Conservation (phyloP, 306 rosid genomes). For the Lotus japonicus region DNA sequence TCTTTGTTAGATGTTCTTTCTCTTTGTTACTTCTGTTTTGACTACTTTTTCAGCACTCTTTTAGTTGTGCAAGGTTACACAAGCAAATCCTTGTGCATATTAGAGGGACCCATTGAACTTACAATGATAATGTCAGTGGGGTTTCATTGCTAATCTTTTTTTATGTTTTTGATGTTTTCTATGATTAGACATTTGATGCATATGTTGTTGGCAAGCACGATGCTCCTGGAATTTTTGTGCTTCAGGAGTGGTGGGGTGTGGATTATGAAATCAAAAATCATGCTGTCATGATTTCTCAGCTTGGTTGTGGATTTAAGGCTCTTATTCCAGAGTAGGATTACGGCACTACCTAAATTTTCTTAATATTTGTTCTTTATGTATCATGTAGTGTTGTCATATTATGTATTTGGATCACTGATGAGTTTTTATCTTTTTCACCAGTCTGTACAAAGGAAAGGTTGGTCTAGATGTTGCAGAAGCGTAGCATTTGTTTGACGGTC, state of each 20-base stretch:
- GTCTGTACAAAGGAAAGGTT: slow-evolving; percentile 83
- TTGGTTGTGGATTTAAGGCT: slow-evolving; percentile 72
- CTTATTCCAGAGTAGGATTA: slow-evolving; percentile 90
- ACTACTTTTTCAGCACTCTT: too few relatives aligned
- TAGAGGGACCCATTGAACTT: too few relatives aligned
- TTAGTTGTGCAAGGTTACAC: too few relatives aligned
- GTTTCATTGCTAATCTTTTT: slow-evolving; percentile 1
- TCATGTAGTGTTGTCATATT: background rate
- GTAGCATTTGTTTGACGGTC: slow-evolving; percentile 78
- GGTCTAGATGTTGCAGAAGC: slow-evolving; percentile 93
- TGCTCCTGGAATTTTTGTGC: slow-evolving; percentile 86
- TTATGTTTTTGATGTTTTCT: too few relatives aligned
- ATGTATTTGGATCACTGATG: slow-evolving; percentile 15
- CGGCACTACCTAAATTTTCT: too few relatives aligned
- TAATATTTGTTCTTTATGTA: background rate
- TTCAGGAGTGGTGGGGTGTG: slow-evolving; percentile 98
- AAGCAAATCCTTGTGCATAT: too few relatives aligned
- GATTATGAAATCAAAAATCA: slow-evolving; percentile 85
- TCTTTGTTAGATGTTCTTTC: too few relatives aligned
- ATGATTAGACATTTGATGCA: slow-evolving; percentile 66
- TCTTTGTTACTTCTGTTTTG: too few relatives aligned
- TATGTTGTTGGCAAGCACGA: slow-evolving; percentile 73
- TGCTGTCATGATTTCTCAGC: slow-evolving; percentile 72
- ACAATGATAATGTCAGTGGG: background rate
- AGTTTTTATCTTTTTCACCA: slow-evolving; percentile 5